Conservation (phyloP, 768 basidiomycete genomes). For the Zangia roseola region DNA sequence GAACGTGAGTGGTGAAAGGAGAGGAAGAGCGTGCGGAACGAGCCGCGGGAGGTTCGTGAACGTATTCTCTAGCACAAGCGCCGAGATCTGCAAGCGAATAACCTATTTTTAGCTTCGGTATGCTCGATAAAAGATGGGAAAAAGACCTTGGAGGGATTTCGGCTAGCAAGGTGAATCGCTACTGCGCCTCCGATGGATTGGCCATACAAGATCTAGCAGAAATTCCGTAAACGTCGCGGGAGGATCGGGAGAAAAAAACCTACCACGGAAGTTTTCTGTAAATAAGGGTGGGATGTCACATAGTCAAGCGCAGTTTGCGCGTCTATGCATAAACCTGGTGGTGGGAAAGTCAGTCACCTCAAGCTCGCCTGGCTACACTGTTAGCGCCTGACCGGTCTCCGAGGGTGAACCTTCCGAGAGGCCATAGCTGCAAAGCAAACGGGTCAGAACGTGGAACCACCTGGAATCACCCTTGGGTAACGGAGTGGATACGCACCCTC, state of each 20-base stretch:
- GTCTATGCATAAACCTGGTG: conserved; percentile 72
- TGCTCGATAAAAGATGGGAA: background rate
- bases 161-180: conserved; percentile 80
- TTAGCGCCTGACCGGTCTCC: conserved; percentile 61
- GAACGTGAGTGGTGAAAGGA: conserved; percentile 69
- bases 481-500: conserved; percentile 57
- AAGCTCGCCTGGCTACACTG: background rate
- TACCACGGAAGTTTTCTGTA: conserved; percentile 70
- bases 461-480: background rate
- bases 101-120: background rate
- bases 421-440: conserved; percentile 63
- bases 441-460: background rate
- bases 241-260: conserved; percentile 18
- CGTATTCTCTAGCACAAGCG: conserved; percentile 90
- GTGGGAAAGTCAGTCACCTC: background rate
- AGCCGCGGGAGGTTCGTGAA: conserved; percentile 83
- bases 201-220: conserved; percentile 66
- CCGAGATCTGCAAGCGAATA: conserved; percentile 53
- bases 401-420: conserved; percentile 83
- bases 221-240: background rate
- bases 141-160: conserved; percentile 64
- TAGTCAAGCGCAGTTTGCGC: conserved; percentile 83
- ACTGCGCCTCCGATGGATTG: conserved; percentile 94
- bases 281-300: conserved; percentile 56
- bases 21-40: conserved; percentile 78